A percentile compares a stretch with the other conserved stretches of the same genome.
phyloP scores from a whole-genome alignment of 164 flowering plant species.

The Tetracentron sinense region DNA sequence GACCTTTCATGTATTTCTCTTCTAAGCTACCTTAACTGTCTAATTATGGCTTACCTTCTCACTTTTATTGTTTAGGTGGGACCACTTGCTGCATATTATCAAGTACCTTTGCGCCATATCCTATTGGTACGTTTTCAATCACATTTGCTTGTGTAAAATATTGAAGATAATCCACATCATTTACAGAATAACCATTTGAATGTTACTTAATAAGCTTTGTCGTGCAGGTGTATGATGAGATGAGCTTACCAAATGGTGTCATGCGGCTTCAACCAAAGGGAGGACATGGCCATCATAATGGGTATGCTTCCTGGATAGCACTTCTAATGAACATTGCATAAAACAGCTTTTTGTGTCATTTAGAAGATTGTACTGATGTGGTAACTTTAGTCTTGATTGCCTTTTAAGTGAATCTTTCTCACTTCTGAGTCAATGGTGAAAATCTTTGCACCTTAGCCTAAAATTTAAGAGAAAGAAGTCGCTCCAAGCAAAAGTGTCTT shows the following conservation, averaged over 20 bases:
- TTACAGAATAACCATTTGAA: neutral
- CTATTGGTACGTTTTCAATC: constrained; percentile 50
- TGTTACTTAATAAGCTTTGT: constrained; percentile 2
- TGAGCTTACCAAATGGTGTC: constrained; percentile 95
- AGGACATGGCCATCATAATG: constrained; percentile 96
- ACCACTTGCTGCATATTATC: constrained; percentile 91
- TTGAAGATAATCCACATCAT: neutral
- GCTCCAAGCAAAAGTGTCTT: too few species aligned
- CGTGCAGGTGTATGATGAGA: constrained; percentile 81
- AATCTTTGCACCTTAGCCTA: too few species aligned
- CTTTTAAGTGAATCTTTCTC: too few species aligned
- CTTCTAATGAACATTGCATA: neutral
- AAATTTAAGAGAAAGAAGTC: too few species aligned
- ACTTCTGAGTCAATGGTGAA: too few species aligned
- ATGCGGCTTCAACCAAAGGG: constrained; percentile 85
- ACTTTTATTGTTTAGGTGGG: constrained; percentile 59
- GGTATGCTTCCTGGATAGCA: constrained; percentile 57
- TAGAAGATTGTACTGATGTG: neutral
- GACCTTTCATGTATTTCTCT: neutral
- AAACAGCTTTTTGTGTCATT: neutral
- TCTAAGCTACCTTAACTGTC: neutral
- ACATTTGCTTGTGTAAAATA: neutral
- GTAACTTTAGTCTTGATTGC: too few species aligned
- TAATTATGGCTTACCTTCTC: constrained; percentile 4
- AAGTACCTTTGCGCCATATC: constrained; percentile 90